phyloP scores from a whole-genome alignment of 2,329 filamentous ascomycete genomes.

The Xylariales sp. region DNA sequence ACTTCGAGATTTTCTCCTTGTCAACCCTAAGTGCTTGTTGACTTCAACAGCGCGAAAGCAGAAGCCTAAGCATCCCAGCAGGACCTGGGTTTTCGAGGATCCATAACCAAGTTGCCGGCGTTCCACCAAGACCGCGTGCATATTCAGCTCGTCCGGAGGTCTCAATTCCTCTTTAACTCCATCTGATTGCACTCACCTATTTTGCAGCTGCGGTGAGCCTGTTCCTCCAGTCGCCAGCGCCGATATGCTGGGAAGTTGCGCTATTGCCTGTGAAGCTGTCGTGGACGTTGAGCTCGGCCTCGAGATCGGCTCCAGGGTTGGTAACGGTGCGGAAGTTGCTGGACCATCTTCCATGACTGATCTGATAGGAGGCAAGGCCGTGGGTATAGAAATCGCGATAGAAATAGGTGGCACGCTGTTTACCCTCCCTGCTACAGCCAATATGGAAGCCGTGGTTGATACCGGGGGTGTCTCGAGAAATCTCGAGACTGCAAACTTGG shows the following conservation, averaged over 20 bases:
- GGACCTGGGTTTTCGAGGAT: too few relatives aligned
- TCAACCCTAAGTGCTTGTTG: too few relatives aligned
- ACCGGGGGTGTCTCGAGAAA: conserved; percentile 14
- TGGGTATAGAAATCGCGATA: conserved; percentile 14
- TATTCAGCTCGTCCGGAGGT: too few relatives aligned
- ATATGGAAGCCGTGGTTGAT: conserved; percentile 17
- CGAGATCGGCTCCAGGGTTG: conserved; percentile 42
- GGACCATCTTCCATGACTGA: conserved; percentile 43
- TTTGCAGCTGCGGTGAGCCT: conserved; percentile 39
- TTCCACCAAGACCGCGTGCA: not conserved
- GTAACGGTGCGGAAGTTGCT: conserved; percentile 31
- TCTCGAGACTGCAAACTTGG: conserved; percentile 13
- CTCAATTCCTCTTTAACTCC: too few relatives aligned
- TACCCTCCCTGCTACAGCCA: conserved; percentile 13
- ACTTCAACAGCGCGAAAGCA: too few relatives aligned
- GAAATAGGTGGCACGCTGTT: conserved; percentile 16
- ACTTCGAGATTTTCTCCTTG: too few relatives aligned
- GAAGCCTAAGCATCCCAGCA: too few relatives aligned
- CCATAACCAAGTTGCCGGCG: too few relatives aligned
- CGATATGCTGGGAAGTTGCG: conserved; percentile 42
- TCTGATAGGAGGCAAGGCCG: conserved; percentile 18
- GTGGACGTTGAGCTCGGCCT: conserved; percentile 46
- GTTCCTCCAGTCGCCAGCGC: conserved; percentile 37
- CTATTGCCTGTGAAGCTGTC: conserved; percentile 30
- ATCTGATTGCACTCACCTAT: too few relatives aligned